Evolutionary conservation across 805 yeast species (phyloP), one percentile per base, ranked within the genome.

Genomic region (Nakazawaea holstii): DNA sequence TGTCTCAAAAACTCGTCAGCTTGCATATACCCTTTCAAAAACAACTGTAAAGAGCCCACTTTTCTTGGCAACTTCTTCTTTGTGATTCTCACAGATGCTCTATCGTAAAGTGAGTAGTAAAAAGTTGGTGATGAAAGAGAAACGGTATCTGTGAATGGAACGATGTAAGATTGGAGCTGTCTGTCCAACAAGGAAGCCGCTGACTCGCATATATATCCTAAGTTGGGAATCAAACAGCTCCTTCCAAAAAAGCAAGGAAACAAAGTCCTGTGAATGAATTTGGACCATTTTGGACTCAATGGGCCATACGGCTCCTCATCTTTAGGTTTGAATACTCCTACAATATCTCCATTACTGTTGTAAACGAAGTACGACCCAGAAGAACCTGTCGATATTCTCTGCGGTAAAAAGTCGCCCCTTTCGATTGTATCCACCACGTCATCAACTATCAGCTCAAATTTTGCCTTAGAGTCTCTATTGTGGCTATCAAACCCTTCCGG

Each of bases 221-320:
- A 69, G 59, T 84, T 84, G 1, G 89, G 88, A 27, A 84, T 82
- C 43, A 84, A 62, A 59, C 90, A 84, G 30, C 84, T 74, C 45
- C 91, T 61, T 4, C 91, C 90, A 63, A 84, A 84, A 58, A 82
- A 84, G 55, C 89, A 84, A 2, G 91, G 91, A 48, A 84, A 84
- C 51, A 84, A 72, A 27, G 83, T 84, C 53, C 90, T 61, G 58
- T 84, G 90, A 3, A 82, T 59, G 90, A 91, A 84, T 62, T 84
- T 84, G 1, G 86, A 77, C 89, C 90, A 82, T 59, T 84, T 84
- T 1, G 91, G 90, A 4, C 86, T 79, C 45, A 84, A 57, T 1
- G 89, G 87, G 0, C 90, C 91, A 57, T 84, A 84, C 0, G 90
- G 91, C 55, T 84, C 90, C 60, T 84, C 91, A 60, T 84, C 89